Base-by-base conservation (phyloP, 164 flowering plant species). In the Echeveria elegans region DNA sequence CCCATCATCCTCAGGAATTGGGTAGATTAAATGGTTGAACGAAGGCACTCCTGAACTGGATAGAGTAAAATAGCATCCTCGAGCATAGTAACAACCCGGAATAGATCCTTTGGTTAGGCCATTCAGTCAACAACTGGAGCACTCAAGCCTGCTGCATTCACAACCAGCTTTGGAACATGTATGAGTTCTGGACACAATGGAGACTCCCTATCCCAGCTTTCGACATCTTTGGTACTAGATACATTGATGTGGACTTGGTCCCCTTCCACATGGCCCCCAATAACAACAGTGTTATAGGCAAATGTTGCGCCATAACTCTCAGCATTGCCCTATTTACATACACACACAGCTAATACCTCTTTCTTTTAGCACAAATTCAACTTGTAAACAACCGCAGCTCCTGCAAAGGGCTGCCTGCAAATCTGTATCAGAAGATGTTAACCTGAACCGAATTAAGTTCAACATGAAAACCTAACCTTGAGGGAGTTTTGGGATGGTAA, bases 1-100 rank as follows among this genome's bases (percentile, higher is more conserved):
- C 24, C 98, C 98, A 70, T 97, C 98, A 74, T 86, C 94, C 80
- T 86, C 96, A 0, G 96, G 98, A 48, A 93, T 73, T 32, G 98
- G 98, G 77, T 93, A 93, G 66, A 93, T 86, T 78, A 93, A 79
- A 68, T 78, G 96, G 29, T 72, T 74, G 72, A 93, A 93, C 68
- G 96, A 90, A 58, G 86, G 69, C 31, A 29, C 45, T 73, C 66
- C 78, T 52, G 81, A 73, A 70, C 80, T 84, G 26, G 89, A 81
- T 59, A 88, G 70, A 26, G 86, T 77, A 74, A 90, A 93, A 78
- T 93, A 93, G 80, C 88, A 89, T 45, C 98, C 98, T 43, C 92
- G 88, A 63, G 98, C 97, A 78, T 76, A 90, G 73, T 83, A 77
- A 21, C 88, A 41, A 18, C 72, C 58, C 31, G 89, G 92, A 75